Conservation (phyloP, 2,329 filamentous ascomycete species). For the Colletotrichum agaves region DNA sequence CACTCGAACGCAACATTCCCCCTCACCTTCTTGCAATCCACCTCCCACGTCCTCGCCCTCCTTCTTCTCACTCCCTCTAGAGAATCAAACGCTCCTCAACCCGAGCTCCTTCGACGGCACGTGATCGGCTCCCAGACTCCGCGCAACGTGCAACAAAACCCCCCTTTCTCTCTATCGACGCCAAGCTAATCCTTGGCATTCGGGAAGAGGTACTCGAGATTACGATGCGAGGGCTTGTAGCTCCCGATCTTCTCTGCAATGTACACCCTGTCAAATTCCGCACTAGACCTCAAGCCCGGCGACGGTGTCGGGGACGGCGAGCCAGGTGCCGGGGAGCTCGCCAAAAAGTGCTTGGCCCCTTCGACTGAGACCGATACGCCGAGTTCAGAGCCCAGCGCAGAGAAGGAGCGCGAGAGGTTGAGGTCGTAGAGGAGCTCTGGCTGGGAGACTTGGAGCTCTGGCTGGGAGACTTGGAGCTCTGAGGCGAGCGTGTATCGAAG, state of each 20-base stretch:
- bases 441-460: constrained; percentile 60
- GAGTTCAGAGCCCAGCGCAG: constrained; percentile 55
- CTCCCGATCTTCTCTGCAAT: constrained; percentile 77
- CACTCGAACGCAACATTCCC: constrained; percentile 62
- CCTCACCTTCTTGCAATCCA: constrained; percentile 49
- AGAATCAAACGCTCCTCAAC: constrained; percentile 73
- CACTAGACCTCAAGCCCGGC: constrained; percentile 61
- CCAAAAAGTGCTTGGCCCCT: constrained; percentile 62
- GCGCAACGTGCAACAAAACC: constrained; percentile 76
- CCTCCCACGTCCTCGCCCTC: constrained; percentile 44
- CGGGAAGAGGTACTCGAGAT: constrained; percentile 74
- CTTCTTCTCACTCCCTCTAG: constrained; percentile 64
- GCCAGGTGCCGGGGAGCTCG: constrained; percentile 62
- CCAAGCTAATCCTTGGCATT: constrained; percentile 64
- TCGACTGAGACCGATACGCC: constrained; percentile 47
- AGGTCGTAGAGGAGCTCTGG: constrained; percentile 67
- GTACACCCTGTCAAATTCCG: constrained; percentile 69
- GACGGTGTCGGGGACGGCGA: constrained; percentile 67
- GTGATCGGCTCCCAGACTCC: constrained; percentile 75
- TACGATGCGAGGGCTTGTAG: constrained; percentile 74
- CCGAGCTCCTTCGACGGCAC: constrained; percentile 70
- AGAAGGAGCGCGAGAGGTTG: constrained; percentile 61
- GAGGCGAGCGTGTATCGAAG: constrained; percentile 59
- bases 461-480: constrained; percentile 62
- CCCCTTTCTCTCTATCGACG: constrained; percentile 56